These are phyloP conservation scores for Pelargonium cotyledonis DNA, from an alignment of 441 rosid species.

Conservation along the genomic window DNA sequence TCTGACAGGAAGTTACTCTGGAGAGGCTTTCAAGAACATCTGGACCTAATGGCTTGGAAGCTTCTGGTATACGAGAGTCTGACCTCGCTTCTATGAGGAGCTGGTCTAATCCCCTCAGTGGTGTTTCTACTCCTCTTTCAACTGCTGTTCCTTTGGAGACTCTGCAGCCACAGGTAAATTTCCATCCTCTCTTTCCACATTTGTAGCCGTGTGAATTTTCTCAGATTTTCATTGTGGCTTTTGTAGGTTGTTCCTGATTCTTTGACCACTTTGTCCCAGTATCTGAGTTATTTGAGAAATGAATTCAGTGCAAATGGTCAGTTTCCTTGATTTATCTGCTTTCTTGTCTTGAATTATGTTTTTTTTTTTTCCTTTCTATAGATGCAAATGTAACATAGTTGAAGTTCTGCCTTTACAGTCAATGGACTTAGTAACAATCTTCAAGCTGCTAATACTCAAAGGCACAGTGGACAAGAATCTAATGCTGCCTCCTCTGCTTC, in stretches of 20 bases:
- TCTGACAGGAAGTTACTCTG: slow-evolving; percentile 21
- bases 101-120: not conserved
- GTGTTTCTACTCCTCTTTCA: not conserved
- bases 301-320: slow-evolving; percentile 28
- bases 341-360: not conserved
- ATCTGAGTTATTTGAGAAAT: slow-evolving; percentile 30
- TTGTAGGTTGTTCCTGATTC: slow-evolving; percentile 31
- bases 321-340: not conserved
- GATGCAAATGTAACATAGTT: not conserved
- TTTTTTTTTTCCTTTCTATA: too few relatives aligned
- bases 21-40: slow-evolving; percentile 26
- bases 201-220: not conserved
- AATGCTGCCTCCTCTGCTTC: slow-evolving; percentile 12
- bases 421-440: slow-evolving; percentile 22
- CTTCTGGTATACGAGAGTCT: slow-evolving; percentile 19
- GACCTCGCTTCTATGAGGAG: slow-evolving; percentile 19
- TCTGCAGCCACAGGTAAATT: slow-evolving; percentile 24
- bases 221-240: slow-evolving; percentile 1
- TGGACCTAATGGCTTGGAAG: slow-evolving; percentile 17
- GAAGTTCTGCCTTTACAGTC: slow-evolving; percentile 14
- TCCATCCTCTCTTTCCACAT: not conserved
- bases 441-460: slow-evolving; percentile 19
- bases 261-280: slow-evolving; percentile 27
- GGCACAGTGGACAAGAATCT: slow-evolving; percentile 23
- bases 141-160: slow-evolving; percentile 20